Base-by-base conservation (phyloP, 2,329 filamentous ascomycete species). In the Cladosporium sp. region DNA sequence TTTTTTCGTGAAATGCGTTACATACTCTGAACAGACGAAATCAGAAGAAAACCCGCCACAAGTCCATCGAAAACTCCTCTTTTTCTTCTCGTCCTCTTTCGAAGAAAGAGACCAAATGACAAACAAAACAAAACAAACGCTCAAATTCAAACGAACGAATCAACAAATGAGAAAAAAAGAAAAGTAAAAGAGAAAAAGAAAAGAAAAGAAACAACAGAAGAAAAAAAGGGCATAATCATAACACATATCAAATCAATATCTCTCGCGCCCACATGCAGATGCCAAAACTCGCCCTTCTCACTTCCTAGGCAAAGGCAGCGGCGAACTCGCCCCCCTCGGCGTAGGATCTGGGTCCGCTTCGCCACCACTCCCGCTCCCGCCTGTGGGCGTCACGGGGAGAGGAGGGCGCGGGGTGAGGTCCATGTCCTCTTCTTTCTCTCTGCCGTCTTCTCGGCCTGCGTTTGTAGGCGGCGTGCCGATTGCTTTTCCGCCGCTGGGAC, bases 311-410 rank as follows among this genome's bases (percentile, higher is more conserved):
- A n/a, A n/a, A n/a, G n/a, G n/a, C n/a, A n/a, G n/a, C n/a, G 60
- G 58, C 47, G 58, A 57, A 15, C 53, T 58, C 11, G 56, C 61
- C 24, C 69, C 67, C 49, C 64, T 58, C 2, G 73, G 71, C 5
- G 72, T 74, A 2, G 71, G 71, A 56, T 73, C 69, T 1, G 64
- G 64, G 54, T 75, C 71, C 5, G 61, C 45, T 24, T 54, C 51
- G 8, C 54, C 50, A 5, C 52, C 54, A 34, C 22, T 38, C 6
- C 47, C 40, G 22, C 39, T 50, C 12, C 47, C 47, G 12, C 34
- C 27, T 8, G 47, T 43, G 34, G 47, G 40, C n/a, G 32, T 43
- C 12, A 39, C 15, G 17, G 43, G 47, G 36, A 67, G 61, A 12
- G 62, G 59, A 13, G 63, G 61, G 49, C 64, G 70, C 1, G 71